Evolutionary conservation across 1,284 basidiomycete species (phyloP).

Genomic region (Pterulicium gracile): DNA sequence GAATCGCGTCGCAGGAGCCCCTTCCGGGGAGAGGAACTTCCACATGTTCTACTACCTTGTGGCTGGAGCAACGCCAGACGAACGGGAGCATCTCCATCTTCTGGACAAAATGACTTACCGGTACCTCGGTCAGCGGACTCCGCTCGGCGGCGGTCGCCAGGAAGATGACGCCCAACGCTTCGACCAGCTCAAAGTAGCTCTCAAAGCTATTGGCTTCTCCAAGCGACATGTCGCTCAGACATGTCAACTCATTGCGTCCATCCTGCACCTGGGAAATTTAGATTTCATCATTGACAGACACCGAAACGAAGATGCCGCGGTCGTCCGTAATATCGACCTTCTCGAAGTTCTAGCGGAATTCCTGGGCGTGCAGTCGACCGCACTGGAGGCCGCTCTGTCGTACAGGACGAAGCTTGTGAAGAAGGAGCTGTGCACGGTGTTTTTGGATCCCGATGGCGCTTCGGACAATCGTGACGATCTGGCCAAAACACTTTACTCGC

Average conservation of each 20-base stretch:
- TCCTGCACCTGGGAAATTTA: constrained; percentile 92
- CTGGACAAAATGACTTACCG: constrained; percentile 71
- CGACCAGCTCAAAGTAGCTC: constrained; percentile 85
- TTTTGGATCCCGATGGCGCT: constrained; percentile 90
- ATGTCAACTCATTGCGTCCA: constrained; percentile 89
- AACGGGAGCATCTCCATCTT: constrained; percentile 79
- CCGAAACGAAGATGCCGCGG: constrained; percentile 80
- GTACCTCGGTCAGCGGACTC: constrained; percentile 65
- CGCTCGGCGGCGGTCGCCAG: constrained; percentile 36
- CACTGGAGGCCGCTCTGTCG: constrained; percentile 78
- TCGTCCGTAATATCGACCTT: constrained; percentile 74
- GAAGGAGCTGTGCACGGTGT: constrained; percentile 92
- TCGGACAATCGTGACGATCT: constrained; percentile 90
- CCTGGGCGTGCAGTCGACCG: constrained; percentile 69
- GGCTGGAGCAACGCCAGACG: constrained; percentile 81
- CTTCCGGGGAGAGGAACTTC: constrained; percentile 88
- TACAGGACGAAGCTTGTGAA: constrained; percentile 91
- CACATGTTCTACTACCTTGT: constrained; percentile 96
- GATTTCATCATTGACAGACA: constrained; percentile 82
- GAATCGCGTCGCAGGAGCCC: constrained; percentile 70
- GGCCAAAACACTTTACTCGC: constrained; percentile 85
- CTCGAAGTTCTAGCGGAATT: constrained; percentile 84
- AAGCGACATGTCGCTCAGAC: constrained; percentile 91
- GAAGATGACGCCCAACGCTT: constrained; percentile 73
- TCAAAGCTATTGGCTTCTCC: constrained; percentile 88